Evolutionary conservation across 176 grass and related monocot species (phyloP).

Genomic region (Bothriochloa decipiens): DNA sequence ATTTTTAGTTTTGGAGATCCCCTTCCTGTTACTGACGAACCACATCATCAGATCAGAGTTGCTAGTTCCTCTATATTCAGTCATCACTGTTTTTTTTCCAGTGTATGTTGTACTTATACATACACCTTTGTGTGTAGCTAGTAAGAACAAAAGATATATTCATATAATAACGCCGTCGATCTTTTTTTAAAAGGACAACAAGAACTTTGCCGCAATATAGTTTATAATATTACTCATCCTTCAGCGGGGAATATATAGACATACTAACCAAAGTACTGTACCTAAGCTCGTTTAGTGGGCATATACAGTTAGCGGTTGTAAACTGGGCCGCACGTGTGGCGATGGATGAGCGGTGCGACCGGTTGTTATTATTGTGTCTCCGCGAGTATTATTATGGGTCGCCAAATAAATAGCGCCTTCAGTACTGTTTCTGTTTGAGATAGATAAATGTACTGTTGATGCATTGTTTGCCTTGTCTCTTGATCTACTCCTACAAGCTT

Average conservation of each 20-base stretch:
- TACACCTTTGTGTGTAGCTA: not conserved
- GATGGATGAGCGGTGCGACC: slow-evolving; percentile 34
- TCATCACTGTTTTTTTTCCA: not conserved
- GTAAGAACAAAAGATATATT: not conserved
- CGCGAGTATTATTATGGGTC: slow-evolving; percentile 28
- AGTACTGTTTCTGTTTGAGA: slow-evolving; percentile 1
- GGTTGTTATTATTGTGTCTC: slow-evolving; percentile 22
- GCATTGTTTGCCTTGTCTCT: slow-evolving; percentile 32
- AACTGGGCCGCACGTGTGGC: not conserved
- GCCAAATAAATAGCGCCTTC: not conserved
- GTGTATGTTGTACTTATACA: not conserved
- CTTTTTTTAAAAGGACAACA: not conserved
- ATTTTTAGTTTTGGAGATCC: not conserved
- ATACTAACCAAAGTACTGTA: not conserved
- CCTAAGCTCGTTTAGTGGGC: not conserved
- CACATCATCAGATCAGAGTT: not conserved
- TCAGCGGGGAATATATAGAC: too few species aligned
- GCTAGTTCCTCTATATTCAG: not conserved
- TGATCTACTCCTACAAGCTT: slow-evolving; percentile 23
- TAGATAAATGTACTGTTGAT: slow-evolving; percentile 32
- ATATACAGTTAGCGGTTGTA: not conserved
- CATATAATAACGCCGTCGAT: not conserved
- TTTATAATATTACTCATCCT: not conserved
- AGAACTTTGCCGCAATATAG: not conserved
- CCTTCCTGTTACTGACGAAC: not conserved